Evolutionary conservation across 768 basidiomycete genomes (phyloP).

Genomic region (Cystofilobasidium capitatum): DNA sequence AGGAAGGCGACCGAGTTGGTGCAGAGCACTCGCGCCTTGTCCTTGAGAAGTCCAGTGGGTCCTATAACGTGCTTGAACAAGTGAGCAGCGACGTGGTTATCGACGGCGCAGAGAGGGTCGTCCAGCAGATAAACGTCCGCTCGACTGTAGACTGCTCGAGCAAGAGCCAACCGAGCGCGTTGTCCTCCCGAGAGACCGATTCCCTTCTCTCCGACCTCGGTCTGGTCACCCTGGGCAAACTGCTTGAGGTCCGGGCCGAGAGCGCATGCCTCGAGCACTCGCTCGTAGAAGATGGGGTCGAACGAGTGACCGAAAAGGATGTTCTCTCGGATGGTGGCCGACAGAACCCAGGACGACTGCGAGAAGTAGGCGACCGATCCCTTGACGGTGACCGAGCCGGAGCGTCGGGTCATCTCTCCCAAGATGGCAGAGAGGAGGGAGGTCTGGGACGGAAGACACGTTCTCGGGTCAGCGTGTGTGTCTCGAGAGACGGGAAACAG

Average conservation of each 20-base stretch:
- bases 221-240: slow-evolving; percentile 62
- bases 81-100: slow-evolving; percentile 38
- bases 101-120: slow-evolving; percentile 66
- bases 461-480: slow-evolving; percentile 5
- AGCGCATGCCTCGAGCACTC: slow-evolving; percentile 84
- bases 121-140: slow-evolving; percentile 87
- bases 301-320: slow-evolving; percentile 85
- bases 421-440: slow-evolving; percentile 69
- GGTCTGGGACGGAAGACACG: slow-evolving; percentile 41
- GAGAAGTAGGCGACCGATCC: slow-evolving; percentile 73
- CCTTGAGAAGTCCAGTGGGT: slow-evolving; percentile 66
- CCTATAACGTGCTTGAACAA: slow-evolving; percentile 70
- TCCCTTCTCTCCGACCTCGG: slow-evolving; percentile 42
- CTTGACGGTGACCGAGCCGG: slow-evolving; percentile 60
- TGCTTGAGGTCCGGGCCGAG: slow-evolving; percentile 68
- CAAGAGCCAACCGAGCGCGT: slow-evolving; percentile 42
- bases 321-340: slow-evolving; percentile 76
- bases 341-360: slow-evolving; percentile 84
- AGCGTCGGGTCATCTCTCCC: slow-evolving; percentile 70
- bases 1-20: slow-evolving; percentile 83
- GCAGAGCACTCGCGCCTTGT: slow-evolving; percentile 73
- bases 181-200: slow-evolving; percentile 36
- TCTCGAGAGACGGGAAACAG: slow-evolving; percentile 13
- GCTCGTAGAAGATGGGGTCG: slow-evolving; percentile 63
- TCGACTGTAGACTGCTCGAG: slow-evolving; percentile 80